These are phyloP conservation scores for Yamadazyma atlantica DNA, from an alignment of 1,139 yeast species.

Conservation along the genomic window DNA sequence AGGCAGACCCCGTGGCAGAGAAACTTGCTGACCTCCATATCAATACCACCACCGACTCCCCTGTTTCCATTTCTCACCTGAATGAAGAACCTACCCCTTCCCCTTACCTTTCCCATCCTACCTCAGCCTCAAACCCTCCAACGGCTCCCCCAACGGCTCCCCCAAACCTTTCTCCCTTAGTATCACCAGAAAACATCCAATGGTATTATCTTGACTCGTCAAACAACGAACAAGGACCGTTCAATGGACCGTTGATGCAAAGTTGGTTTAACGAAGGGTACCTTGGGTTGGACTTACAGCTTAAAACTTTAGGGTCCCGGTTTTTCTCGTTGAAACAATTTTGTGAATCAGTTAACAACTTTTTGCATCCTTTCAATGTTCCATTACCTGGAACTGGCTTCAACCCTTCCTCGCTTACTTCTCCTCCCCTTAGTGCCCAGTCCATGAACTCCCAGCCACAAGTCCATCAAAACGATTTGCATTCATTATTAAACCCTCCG, in stretches of 20 bases:
- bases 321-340: conserved; percentile 45
- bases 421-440: too few species aligned
- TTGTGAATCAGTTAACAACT: conserved; percentile 48
- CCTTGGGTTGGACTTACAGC: conserved; percentile 52
- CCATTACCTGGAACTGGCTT: conserved; percentile 45
- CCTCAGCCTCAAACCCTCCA: not conserved
- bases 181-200: conserved; percentile 40
- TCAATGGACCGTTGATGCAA: conserved; percentile 73
- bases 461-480: conserved; percentile 1
- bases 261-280: conserved; percentile 70
- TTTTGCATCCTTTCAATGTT: conserved; percentile 57
- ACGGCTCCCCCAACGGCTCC: not conserved
- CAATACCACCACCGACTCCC: too few species aligned
- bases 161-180: not conserved
- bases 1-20: not conserved
- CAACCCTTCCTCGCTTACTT: not conserved
- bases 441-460: too few species aligned
- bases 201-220: conserved; percentile 77
- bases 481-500: conserved; percentile 6
- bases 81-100: not conserved
- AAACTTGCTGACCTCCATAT: not conserved
- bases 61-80: too few species aligned
- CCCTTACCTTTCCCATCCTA: not conserved
- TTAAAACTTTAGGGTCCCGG: conserved; percentile 54
- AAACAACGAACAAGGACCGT: conserved; percentile 80